These are phyloP conservation scores for Xylaria sp. DNA, from an alignment of 495 filamentous ascomycete species.

Conservation along the genomic window DNA sequence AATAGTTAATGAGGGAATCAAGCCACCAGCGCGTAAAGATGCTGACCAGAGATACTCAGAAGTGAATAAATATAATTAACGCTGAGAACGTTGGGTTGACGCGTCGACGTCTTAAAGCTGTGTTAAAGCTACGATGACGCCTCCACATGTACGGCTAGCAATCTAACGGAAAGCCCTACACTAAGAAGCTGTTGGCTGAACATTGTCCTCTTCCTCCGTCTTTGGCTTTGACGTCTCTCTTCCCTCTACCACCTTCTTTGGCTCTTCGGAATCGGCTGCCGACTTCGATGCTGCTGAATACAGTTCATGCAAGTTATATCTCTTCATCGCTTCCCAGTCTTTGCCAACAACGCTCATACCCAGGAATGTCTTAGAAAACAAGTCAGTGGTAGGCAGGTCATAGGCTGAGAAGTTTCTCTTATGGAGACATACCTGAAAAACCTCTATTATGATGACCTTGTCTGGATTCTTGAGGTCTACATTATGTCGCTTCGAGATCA, in stretches of 20 bases:
- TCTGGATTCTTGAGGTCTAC: slow-evolving; percentile 86
- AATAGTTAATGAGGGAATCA: background rate
- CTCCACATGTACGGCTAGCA: too few species aligned
- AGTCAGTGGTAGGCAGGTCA: background rate
- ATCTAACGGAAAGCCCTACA: background rate
- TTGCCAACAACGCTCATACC: slow-evolving; percentile 58
- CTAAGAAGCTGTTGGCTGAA: background rate
- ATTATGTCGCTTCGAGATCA: slow-evolving; percentile 67
- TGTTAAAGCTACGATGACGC: background rate
- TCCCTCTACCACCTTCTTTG: background rate
- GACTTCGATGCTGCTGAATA: slow-evolving; percentile 44
- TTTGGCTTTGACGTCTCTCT: too few species aligned
- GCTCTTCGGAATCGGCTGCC: slow-evolving; percentile 7
- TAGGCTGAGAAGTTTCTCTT: background rate
- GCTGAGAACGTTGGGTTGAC: background rate
- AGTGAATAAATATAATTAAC: background rate
- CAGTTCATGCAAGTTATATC: slow-evolving; percentile 56
- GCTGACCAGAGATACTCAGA: background rate
- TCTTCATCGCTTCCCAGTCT: slow-evolving; percentile 58
- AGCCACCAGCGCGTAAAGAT: background rate
- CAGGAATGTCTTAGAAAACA: slow-evolving; percentile 45
- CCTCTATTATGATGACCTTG: slow-evolving; percentile 82
- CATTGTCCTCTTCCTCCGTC: background rate
- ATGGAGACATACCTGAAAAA: slow-evolving; percentile 75
- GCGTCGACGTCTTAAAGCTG: background rate